Evolutionary conservation across 345 rosid species (phyloP), one percentile per base, ranked within the genome.

Genomic region (Camelina laxa): DNA sequence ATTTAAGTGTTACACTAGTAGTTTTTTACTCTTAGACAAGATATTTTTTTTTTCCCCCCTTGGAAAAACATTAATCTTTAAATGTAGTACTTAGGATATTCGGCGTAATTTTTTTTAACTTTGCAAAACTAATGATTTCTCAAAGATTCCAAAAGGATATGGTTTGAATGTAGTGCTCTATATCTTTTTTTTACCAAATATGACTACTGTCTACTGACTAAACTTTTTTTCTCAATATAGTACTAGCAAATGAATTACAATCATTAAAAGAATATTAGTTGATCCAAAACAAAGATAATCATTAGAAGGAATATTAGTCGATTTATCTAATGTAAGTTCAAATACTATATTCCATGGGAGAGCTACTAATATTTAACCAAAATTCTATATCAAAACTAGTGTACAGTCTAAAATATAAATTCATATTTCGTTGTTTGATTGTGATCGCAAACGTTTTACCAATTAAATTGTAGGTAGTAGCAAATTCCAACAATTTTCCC

Each of bases 121-220:
- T 35, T 35, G 44, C n/a, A 36, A 38, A 65, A 47, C 16, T 65
- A n/a, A 31, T 31, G 41, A 65, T 48, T 49, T 48, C 70, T 65
- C 22, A 47, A 65, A 65, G 45, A 65, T 65, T 33, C 70, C 9
- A 30, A 17, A 45, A 19, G 58, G 58, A 65, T 49, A 33, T 48
- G 70, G 19, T 24, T 33, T 19, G 70, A 31, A 7, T 17, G 27
- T 11, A 49, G 70, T 65, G 44, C 58, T 48, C 70, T 65, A 10
- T 64, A 3, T 64, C 39, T 1, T 51, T 47, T 47, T 35, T 36
- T 19, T 65, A 17, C 70, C 45, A 63, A 63, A 63, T n/a, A 22
- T 16, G 51, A 62, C 9, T 24, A 60, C 13, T 57, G 3, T 31
- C 61, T 31, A 44, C 54, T 15, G 21, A 63, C 24, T n/a, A 44